Conservation (phyloP, 768 basidiomycete species). For the Xerocomellus chrysenteron region DNA sequence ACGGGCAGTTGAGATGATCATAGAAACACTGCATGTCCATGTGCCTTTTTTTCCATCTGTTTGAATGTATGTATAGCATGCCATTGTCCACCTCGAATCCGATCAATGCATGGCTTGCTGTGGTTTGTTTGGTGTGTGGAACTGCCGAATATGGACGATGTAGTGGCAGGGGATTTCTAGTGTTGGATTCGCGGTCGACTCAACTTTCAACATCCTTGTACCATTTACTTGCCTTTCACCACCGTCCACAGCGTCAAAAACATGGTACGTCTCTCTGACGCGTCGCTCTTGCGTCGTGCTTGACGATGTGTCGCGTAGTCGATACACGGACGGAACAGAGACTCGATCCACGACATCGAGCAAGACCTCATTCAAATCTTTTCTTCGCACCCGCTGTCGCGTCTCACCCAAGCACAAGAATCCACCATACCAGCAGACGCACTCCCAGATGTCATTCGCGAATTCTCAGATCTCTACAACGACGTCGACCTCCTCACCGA, state of each 20-base stretch:
- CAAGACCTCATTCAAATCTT: conserved; percentile 68
- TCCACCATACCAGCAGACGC: conserved; percentile 67
- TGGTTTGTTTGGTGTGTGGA: conserved; percentile 26
- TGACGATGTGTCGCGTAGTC: conserved; percentile 22
- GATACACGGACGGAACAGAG: conserved; percentile 57
- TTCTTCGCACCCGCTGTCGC: conserved; percentile 58
- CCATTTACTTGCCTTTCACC: not conserved
- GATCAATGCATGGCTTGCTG: conserved; percentile 3
- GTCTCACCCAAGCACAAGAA: conserved; percentile 56
- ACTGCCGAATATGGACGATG: conserved; percentile 1
- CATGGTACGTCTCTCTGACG: conserved; percentile 25
- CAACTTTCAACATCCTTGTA: conserved; percentile 6
- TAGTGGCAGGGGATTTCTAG: not conserved
- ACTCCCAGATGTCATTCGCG: conserved; percentile 67
- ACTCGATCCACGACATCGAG: conserved; percentile 72
- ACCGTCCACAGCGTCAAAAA: conserved; percentile 7
- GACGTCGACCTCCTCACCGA: conserved; percentile 62
- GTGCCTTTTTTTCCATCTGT: not conserved
- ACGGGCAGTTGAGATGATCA: conserved; percentile 5
- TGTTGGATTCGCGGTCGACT: conserved; percentile 7
- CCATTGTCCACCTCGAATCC: not conserved
- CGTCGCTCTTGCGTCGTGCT: conserved; percentile 1
- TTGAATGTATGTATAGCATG: not conserved
- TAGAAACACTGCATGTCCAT: not conserved
- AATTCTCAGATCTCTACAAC: conserved; percentile 58